Base-by-base conservation (phyloP, 2,329 filamentous ascomycete genomes). In the Fusarium humuli region DNA sequence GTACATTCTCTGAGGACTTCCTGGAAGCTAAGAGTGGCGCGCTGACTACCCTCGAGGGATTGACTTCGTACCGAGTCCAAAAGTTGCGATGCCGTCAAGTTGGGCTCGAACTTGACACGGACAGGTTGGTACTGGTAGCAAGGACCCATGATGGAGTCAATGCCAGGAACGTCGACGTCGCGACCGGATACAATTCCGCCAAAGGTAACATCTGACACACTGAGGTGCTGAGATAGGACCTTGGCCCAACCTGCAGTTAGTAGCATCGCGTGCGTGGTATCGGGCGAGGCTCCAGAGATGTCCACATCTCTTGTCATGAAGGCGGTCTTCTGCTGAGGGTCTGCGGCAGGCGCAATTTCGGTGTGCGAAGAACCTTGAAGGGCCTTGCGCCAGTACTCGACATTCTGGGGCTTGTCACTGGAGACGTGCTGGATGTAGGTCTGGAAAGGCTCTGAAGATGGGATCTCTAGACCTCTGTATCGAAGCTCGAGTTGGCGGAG, bases 401-500 rank as follows among this genome's bases (percentile, higher is more conserved):
- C 27, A 8, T 69, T 75, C 1, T 65, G 46, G 1, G 56, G 6
- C 22, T 64, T 71, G 4, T 18, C 29, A 2, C 45, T 50, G 1
- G 56, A 40, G 6, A 72, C 20, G 9, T 71, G 50, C 42, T 68
- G 61, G 3, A 75, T 44, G 16, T 71, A 75, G 16, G 41, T 64
- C 8, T 61, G 60, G n/a, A 76, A 75, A 14, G 70, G 66, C 2
- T 69, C 47, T 1, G 70, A 75, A 1, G 57, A 41, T 3, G 73
- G 65, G 4, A 64, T 40, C 7, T 74, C 72, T 2, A 64, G 32
- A 10, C 77, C 79, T 3, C 71, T 61, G 64, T 85, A 85, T 8
- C 81, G 77, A 5, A 78, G 74, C 3, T 81, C 78, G 29, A 85
- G 77, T 47, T 83, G 79, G 2, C 77, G 75, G 34, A 83, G 79